Base-by-base conservation (phyloP, 2,329 filamentous ascomycete genomes). In the Fusarium sp. region DNA sequence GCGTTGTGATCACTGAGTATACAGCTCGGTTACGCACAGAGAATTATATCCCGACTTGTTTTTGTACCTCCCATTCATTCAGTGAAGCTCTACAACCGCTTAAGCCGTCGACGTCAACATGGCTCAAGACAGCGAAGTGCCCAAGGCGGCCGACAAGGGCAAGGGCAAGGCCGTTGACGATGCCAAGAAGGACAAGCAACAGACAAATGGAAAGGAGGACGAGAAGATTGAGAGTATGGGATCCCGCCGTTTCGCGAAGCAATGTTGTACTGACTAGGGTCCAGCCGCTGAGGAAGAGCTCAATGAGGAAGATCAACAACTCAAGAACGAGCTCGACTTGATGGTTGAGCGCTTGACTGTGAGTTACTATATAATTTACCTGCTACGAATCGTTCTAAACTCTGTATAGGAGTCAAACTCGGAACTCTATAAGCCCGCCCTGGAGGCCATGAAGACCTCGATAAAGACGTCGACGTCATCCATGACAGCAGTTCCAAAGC, bases 391-490 rank as follows among this genome's bases (percentile, higher is more conserved):
- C 56, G 24, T 62, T 52, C 67, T 77, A 59, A 75, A 70, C 25
- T 14, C 45, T 46, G 25, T 66, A 5, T 77, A 97, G 93, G 96
- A 98, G 85, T 87, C 91, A 73, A 92, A 98, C 83, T 87, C 88
- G 73, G 90, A 90, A 63, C 91, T 98, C 74, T 98, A 98, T 86
- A 95, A 95, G 81, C 89, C 95, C 64, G 92, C 96, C 58, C 86
- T 99, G 74, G 95, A 98, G 82, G 92, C 94, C 74, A 98, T 99
- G 90, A 98, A 98, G 86, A 94, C 91, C 77, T 97, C 94, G 79
- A 99, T 99, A 87, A 98, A 98, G 86, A 99, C 96, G 59, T 97
- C 96, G 65, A 99, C 96, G 73, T 98, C 95, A 64, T 99, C 97
- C 47, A 99, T 99, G 96, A 99, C 96, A 51, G 96, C 96, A 65